Conservation (phyloP, 2,329 filamentous ascomycete species). For the Fusarium robinianum region DNA sequence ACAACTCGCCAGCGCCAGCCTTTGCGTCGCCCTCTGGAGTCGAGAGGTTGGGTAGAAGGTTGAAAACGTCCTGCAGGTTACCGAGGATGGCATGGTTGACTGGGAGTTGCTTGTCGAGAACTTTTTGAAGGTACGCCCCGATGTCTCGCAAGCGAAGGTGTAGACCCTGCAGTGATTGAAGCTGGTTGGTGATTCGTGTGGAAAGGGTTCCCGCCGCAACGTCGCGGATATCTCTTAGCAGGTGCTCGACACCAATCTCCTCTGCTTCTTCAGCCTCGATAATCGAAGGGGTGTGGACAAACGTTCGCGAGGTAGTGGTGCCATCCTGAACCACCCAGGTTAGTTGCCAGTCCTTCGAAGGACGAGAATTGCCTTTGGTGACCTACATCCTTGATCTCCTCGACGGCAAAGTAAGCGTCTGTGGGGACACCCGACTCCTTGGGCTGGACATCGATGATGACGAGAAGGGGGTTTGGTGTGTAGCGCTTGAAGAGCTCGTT, state of each 20-base stretch:
- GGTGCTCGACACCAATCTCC: conserved; percentile 97
- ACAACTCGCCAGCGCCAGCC: conserved; percentile 76
- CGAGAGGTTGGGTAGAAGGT: conserved; percentile 92
- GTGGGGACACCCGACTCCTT: conserved; percentile 98
- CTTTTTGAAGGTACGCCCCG: conserved; percentile 92
- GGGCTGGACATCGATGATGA: conserved; percentile 98
- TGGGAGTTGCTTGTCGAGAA: conserved; percentile 87
- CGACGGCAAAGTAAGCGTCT: conserved; percentile 98
- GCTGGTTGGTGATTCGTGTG: conserved; percentile 94
- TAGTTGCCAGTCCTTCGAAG: background rate
- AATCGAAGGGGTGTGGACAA: conserved; percentile 96
- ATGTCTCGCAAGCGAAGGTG: conserved; percentile 95
- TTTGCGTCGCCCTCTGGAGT: conserved; percentile 74
- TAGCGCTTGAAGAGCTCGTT: conserved; percentile 99
- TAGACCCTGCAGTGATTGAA: conserved; percentile 94
- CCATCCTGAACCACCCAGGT: conserved; percentile 70
- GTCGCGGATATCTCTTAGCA: conserved; percentile 96
- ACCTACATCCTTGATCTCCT: conserved; percentile 98
- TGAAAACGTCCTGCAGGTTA: conserved; percentile 99
- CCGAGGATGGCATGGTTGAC: conserved; percentile 97
- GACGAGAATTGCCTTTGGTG: background rate
- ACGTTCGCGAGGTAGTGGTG: conserved; percentile 94
- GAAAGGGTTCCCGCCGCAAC: conserved; percentile 96
- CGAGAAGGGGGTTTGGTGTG: conserved; percentile 91
- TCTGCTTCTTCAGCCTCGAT: conserved; percentile 99